A percentile compares a stretch with the other conserved stretches of the same genome.
Conservation (phyloP, 768 basidiomycete species). For the Amanita thiersii region DNA sequence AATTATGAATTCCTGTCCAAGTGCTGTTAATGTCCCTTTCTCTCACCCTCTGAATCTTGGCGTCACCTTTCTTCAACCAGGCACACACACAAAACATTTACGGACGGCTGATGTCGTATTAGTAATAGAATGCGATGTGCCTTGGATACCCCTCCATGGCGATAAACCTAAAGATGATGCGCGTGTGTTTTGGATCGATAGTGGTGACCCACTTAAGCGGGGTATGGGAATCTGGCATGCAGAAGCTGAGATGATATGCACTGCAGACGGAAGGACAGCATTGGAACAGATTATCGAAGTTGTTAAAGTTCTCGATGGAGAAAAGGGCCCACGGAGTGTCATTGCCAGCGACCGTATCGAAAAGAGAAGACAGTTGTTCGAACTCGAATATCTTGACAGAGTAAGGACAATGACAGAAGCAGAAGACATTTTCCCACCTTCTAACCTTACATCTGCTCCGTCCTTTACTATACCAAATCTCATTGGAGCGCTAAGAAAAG, state of each 20-base stretch:
- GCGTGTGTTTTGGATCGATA: conserved; percentile 51
- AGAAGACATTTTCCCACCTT: conserved; percentile 17
- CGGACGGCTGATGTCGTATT: conserved; percentile 53
- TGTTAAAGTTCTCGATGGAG: conserved; percentile 18
- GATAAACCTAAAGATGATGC: conserved; percentile 35
- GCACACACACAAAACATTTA: conserved; percentile 38
- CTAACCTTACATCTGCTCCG: conserved; percentile 3
- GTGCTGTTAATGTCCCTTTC: conserved; percentile 44
- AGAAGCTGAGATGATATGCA: conserved; percentile 50
- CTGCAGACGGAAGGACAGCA: conserved; percentile 46
- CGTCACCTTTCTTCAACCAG: conserved; percentile 37
- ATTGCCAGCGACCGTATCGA: not conserved
- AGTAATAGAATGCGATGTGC: conserved; percentile 56
- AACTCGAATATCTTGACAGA: conserved; percentile 9
- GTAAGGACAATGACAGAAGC: conserved; percentile 6
- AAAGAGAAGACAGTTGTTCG: conserved; percentile 11
- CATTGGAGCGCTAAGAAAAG: conserved; percentile 36
- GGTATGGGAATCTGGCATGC: conserved; percentile 42
- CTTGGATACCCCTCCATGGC: conserved; percentile 49
- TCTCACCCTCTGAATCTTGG: conserved; percentile 50
- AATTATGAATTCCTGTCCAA: conserved; percentile 42
- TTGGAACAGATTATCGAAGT: conserved; percentile 38
- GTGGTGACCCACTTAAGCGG: conserved; percentile 52
- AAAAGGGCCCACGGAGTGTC: not conserved
- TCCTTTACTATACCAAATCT: conserved; percentile 39